Evolutionary conservation across 2,329 filamentous ascomycete species (phyloP).

Genomic region (Fusarium sp.): DNA sequence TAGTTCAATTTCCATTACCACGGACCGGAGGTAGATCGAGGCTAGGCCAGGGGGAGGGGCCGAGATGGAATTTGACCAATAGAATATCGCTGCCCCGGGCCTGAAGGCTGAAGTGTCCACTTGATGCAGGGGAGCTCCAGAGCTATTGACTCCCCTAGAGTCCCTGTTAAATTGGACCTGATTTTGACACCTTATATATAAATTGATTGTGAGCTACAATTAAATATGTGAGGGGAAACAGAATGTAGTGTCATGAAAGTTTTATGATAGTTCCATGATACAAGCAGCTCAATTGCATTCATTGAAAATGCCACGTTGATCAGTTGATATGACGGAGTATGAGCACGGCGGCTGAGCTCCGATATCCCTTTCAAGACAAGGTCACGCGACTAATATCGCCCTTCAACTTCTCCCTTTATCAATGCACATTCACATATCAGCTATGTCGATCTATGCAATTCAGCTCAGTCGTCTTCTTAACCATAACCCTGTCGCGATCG

Average conservation of each 20-base stretch:
- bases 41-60: conserved; percentile 21
- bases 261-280: not conserved
- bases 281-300: not conserved
- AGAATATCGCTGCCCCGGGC: not conserved
- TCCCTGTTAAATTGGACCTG: conserved; percentile 5
- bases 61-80: conserved; percentile 6
- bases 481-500: not conserved
- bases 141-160: conserved; percentile 10
- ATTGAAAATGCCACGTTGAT: not conserved
- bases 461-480: not conserved
- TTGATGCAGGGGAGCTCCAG: conserved; percentile 17
- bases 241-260: not conserved
- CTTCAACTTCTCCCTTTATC: not conserved
- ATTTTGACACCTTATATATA: not conserved
- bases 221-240: not conserved
- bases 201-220: not conserved
- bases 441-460: not conserved
- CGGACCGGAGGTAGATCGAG: conserved; percentile 1
- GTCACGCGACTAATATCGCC: not conserved
- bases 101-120: conserved; percentile 21
- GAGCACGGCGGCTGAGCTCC: not conserved
- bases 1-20: not conserved
- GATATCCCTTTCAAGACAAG: not conserved
- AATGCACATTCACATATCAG: not conserved
- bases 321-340: not conserved